Percentiles rank a stretch among this genome's conserved stretches.
Evolutionary conservation across 2,329 filamentous ascomycete genomes (phyloP).

Genomic region (Hymenotorrendiella dingleyae): DNA sequence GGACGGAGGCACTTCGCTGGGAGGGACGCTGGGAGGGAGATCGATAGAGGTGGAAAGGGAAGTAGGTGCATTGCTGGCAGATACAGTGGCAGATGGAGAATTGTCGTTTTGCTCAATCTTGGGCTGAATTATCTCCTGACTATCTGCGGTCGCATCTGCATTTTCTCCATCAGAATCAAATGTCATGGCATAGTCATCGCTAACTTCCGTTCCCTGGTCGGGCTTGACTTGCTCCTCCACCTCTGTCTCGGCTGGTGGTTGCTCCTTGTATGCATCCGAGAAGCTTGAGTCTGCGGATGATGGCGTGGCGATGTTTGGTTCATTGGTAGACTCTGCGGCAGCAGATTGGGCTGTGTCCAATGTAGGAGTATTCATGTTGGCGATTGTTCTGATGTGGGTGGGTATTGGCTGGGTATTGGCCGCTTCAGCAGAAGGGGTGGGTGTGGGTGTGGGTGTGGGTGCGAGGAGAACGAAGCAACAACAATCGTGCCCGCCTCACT

Average conservation of each 20-base stretch:
- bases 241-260: conserved; percentile 22
- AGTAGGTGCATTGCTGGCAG: conserved; percentile 17
- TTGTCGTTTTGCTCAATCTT: conserved; percentile 25
- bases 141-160: conserved; percentile 24
- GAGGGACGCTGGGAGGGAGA: conserved; percentile 14
- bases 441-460: too few relatives aligned
- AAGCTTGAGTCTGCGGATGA: conserved; percentile 27
- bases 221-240: conserved; percentile 9
- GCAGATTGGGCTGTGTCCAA: too few relatives aligned
- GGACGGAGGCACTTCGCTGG: conserved; percentile 10
- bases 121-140: conserved; percentile 28
- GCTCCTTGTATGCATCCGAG: conserved; percentile 31
- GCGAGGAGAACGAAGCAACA: too few relatives aligned
- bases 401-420: too few relatives aligned
- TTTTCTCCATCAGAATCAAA: conserved; percentile 32
- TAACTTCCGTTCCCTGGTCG: conserved; percentile 23
- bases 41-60: conserved; percentile 13
- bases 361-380: too few relatives aligned
- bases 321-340: too few relatives aligned
- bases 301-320: conserved; percentile 6
- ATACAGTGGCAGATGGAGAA: conserved; percentile 21
- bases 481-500: too few relatives aligned
- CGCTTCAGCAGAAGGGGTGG: too few relatives aligned
- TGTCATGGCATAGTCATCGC: conserved; percentile 33
- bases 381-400: too few relatives aligned